phyloP scores from a whole-genome alignment of 306 rosid species.

The Parietaria judaica region DNA sequence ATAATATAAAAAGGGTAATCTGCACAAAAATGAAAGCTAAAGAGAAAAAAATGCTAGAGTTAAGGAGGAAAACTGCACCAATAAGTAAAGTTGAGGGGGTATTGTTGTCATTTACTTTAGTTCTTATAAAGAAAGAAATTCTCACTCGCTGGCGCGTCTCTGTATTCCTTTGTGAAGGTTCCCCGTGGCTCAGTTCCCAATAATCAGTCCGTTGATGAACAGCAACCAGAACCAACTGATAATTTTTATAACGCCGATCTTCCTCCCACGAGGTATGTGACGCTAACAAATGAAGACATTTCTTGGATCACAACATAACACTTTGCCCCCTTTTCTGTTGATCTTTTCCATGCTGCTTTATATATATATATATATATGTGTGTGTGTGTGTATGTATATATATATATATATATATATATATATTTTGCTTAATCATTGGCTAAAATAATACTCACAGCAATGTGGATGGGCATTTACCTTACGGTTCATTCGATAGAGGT shows the following conservation, averaged over 20 bases:
- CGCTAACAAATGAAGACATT: constrained; percentile 23
- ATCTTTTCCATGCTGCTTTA: constrained; percentile 5
- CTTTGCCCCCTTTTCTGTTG: constrained; percentile 28
- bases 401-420: no score
- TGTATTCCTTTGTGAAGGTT: constrained; percentile 26
- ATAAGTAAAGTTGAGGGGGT: no score
- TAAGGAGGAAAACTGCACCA: no score
- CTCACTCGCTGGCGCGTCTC: not conserved
- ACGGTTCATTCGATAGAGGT: constrained; percentile 25
- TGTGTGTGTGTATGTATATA: no score
- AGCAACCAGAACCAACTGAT: constrained; percentile 27
- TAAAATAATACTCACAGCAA: constrained; percentile 34
- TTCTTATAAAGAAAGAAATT: no score
- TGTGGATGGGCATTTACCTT: constrained; percentile 26
- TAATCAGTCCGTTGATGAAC: constrained; percentile 28
- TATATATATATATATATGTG: no score
- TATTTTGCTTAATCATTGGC: no score
- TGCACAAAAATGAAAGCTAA: no score
- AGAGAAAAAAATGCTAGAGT: no score
- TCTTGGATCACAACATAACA: constrained; percentile 19
- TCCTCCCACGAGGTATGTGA: constrained; percentile 20
- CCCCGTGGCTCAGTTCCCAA: constrained; percentile 33
- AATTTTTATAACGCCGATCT: constrained; percentile 26
- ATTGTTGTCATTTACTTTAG: no score
- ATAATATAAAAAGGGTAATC: no score